Conservation (phyloP, 148 eudicot genomes). For the Persicaria tinctoria region DNA sequence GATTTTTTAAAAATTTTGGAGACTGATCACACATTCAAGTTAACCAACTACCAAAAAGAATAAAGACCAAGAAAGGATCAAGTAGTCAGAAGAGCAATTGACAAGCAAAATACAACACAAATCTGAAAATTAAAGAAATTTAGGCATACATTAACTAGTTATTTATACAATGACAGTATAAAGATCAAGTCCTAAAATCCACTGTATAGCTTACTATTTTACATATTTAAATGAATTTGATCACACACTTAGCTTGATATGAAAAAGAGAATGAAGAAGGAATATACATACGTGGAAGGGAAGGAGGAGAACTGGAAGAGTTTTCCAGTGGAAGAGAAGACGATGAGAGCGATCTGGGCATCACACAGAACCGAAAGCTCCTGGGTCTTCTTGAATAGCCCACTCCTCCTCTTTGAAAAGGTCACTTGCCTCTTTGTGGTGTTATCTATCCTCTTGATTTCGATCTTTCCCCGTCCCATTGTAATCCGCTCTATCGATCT, state of each 20-base stretch:
- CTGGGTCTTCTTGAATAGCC: conserved; percentile 66
- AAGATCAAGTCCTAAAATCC: too few relatives aligned
- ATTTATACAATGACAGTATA: too few relatives aligned
- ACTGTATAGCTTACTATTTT: too few relatives aligned
- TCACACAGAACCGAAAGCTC: conserved; percentile 81
- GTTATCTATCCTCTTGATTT: conserved; percentile 73
- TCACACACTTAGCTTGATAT: too few relatives aligned
- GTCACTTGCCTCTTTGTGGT: conserved; percentile 81
- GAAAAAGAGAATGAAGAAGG: not conserved
- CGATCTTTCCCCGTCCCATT: conserved; percentile 87
- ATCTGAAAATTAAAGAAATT: not conserved
- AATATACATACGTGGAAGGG: conserved; percentile 30
- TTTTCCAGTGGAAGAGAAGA: conserved; percentile 76
- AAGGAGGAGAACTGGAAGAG: conserved; percentile 44
- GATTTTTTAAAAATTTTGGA: too few relatives aligned
- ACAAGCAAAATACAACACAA: conserved; percentile 5
- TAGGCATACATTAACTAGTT: too few relatives aligned
- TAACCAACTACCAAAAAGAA: too few relatives aligned
- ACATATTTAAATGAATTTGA: too few relatives aligned
- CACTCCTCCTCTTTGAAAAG: conserved; percentile 67
- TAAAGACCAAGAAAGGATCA: not conserved
- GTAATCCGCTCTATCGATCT: not conserved
- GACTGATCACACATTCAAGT: too few relatives aligned
- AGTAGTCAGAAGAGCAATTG: conserved; percentile 1
- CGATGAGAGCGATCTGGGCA: conserved; percentile 68